Conservation (phyloP, 805 yeast genomes). For the Candida arabinofermentans region DNA sequence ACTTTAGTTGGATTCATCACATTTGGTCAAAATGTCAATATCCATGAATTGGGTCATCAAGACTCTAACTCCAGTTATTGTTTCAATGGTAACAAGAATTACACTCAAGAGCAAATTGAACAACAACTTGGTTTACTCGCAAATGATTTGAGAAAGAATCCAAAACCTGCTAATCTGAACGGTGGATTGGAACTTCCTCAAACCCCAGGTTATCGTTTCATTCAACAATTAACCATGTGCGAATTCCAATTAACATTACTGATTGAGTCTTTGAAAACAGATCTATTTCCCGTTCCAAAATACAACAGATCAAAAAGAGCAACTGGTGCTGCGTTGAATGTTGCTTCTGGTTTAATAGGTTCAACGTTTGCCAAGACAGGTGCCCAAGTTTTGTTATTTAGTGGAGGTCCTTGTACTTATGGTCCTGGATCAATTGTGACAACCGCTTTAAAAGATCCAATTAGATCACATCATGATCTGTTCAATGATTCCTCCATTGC, state of each 20-base stretch:
- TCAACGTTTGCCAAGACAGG: conserved; percentile 44
- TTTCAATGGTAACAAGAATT: conserved; percentile 56
- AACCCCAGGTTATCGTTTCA: conserved; percentile 35
- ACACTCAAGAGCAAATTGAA: conserved; percentile 44
- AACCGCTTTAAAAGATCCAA: conserved; percentile 52
- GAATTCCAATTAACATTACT: conserved; percentile 49
- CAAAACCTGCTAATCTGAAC: conserved; percentile 4
- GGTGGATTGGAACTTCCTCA: conserved; percentile 16
- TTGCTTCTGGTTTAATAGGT: conserved; percentile 38
- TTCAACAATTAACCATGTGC: conserved; percentile 44
- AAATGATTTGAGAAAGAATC: conserved; percentile 23
- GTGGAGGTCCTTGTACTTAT: conserved; percentile 62
- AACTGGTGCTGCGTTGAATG: conserved; percentile 57
- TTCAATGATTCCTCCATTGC: conserved; percentile 37
- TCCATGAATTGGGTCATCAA: conserved; percentile 46
- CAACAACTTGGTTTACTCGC: conserved; percentile 42
- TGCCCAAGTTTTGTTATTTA: conserved; percentile 49
- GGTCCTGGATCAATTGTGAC: conserved; percentile 65
- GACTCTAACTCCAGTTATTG: conserved; percentile 34
- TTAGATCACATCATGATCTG: conserved; percentile 65
- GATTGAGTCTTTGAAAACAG: conserved; percentile 44
- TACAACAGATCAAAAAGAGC: conserved; percentile 48
- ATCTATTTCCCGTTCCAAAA: conserved; percentile 43
- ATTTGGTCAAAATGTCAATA: conserved; percentile 55
- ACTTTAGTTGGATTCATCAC: conserved; percentile 55